Conservation (phyloP, 2,329 filamentous ascomycete genomes). For the Ceratocystis variospora region DNA sequence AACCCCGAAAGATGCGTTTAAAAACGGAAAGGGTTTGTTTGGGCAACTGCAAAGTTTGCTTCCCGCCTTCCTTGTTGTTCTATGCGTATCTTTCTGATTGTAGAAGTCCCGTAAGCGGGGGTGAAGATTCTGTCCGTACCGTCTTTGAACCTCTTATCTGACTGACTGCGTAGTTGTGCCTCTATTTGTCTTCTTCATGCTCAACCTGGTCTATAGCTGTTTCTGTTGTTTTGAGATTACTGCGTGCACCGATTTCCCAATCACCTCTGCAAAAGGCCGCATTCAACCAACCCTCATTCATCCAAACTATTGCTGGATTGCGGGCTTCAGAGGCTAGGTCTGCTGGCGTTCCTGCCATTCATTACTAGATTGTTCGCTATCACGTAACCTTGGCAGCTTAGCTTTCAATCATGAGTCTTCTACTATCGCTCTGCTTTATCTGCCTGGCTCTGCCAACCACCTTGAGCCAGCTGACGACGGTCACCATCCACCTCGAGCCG, state of each 20-base stretch:
- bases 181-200: neutral
- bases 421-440: neutral
- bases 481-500: conserved; percentile 6
- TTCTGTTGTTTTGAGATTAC: neutral
- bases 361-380: neutral
- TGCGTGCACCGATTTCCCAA: neutral
- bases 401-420: neutral
- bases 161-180: neutral
- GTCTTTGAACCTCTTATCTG: neutral
- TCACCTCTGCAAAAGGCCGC: neutral
- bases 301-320: neutral
- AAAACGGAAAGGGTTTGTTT: neutral
- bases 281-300: neutral
- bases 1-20: neutral
- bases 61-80: neutral
- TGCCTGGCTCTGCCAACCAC: neutral
- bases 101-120: neutral
- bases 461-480: neutral
- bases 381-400: neutral
- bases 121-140: neutral
- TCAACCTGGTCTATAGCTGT: neutral
- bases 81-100: neutral
- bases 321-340: neutral
- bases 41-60: neutral
- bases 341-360: neutral